phyloP scores from a whole-genome alignment of 208 protist genomes.

The Naegleria fowleri region DNA sequence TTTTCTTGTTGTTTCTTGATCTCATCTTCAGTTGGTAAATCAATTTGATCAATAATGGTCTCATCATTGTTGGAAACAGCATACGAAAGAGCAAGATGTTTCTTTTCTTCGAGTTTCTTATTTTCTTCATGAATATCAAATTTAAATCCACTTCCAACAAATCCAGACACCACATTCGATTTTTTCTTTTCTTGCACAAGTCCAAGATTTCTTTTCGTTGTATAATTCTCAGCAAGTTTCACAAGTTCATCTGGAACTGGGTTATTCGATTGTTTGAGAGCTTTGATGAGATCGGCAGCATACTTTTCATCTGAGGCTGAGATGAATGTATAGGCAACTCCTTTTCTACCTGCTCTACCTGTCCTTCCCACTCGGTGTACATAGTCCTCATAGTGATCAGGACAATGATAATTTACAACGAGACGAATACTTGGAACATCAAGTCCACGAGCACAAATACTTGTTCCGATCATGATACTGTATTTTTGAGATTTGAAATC shows the following conservation, averaged over 20 bases:
- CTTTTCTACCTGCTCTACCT: constrained; percentile 57
- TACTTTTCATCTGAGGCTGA: neutral
- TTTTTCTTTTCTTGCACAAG: neutral
- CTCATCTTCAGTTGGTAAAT: neutral
- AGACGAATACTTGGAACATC: constrained; percentile 62
- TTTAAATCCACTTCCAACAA: neutral
- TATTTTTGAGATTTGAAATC: constrained; percentile 70
- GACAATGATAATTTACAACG: constrained; percentile 77
- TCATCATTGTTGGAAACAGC: neutral
- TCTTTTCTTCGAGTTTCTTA: neutral
- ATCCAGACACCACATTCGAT: neutral
- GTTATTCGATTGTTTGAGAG: constrained; percentile 7
- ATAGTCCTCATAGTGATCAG: constrained; percentile 63
- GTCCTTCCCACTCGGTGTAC: constrained; percentile 77
- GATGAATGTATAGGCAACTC: constrained; percentile 29
- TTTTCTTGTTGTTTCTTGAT: neutral
- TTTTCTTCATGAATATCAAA: neutral
- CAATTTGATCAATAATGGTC: neutral
- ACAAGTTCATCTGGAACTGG: neutral
- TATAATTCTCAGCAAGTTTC: neutral
- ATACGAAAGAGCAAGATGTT: neutral
- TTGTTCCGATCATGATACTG: constrained; percentile 75
- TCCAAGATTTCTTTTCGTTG: neutral
- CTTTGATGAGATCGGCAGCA: neutral
- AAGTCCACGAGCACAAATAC: constrained; percentile 61